Conservation (phyloP, 495 filamentous ascomycete species). For the Daldinia loculata region DNA sequence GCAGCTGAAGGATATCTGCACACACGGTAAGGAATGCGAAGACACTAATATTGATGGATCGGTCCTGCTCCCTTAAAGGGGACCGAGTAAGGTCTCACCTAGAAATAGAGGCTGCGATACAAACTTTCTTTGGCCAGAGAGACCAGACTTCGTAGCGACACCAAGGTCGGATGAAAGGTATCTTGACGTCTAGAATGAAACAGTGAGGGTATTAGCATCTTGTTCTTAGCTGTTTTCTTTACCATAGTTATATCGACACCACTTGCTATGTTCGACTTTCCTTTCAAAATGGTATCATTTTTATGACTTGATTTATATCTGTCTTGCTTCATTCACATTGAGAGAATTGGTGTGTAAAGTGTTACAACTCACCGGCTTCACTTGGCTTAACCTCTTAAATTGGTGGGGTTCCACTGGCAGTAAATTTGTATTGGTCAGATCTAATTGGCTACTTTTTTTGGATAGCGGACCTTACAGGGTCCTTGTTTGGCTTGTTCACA, state of each 20-base stretch:
- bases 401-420: too few relatives aligned
- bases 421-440: too few relatives aligned
- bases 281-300: not conserved
- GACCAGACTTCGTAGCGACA: conserved; percentile 6
- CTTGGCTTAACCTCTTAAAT: too few relatives aligned
- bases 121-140: not conserved
- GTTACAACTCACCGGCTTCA: not conserved
- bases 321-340: not conserved
- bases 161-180: conserved; percentile 2
- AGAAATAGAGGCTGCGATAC: conserved; percentile 1
- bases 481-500: not conserved
- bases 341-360: not conserved
- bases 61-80: too few relatives aligned
- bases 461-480: not conserved
- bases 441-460: too few relatives aligned
- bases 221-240: too few relatives aligned
- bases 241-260: not conserved
- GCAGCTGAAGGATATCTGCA: too few relatives aligned
- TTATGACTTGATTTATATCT: not conserved
- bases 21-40: too few relatives aligned
- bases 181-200: too few relatives aligned
- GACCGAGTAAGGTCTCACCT: not conserved
- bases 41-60: too few relatives aligned
- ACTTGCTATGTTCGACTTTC: not conserved
- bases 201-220: too few relatives aligned